Base-by-base conservation (phyloP, 495 filamentous ascomycete species). In the Extremus antarcticus region DNA sequence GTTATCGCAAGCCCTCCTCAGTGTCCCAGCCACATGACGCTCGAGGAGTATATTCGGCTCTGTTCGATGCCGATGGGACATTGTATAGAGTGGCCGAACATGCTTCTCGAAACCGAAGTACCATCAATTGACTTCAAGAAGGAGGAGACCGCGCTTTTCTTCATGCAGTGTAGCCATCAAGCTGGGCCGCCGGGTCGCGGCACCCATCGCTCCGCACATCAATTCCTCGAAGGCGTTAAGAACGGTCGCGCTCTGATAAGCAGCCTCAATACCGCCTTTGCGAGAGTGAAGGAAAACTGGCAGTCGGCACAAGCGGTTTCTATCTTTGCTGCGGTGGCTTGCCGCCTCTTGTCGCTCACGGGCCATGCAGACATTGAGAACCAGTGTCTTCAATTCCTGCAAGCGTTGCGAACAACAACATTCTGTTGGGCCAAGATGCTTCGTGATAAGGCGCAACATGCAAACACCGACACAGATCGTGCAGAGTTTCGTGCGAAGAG, bases 21-120 rank as follows among this genome's bases (percentile, higher is more conserved):
- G 10, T 61, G 61, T 41, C 61, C 64, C 2, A 22, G 21, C 10
- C 47, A 57, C n/a, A 54, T 68, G 9, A 52, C 55, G 1, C 48
- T 66, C 11, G 54, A 59, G 11, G 64, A 65, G 47, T 66, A 57
- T 53, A 51, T 56, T 24, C 50, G 59, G 8, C 62, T 68, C 11
- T 21, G 47, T 19, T 21, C 29, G 15, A 48, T 68, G 24, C 64
- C 57, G 7, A 25, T 54, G 43, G 66, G 66, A 11, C 39, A 53
- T 20, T 25, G 51, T 1, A 24, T 68, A 15, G 64, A 68, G 43
- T 66, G 60, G 53, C 16, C 51, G 17, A 68, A 66, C 43, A 47
- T 68, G 1, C 40, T 64, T 0, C 13, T 23, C 11, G 50, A 68
- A 38, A 59, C 66, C 13, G 51, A 0, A 21, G 50, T 23, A 15